Conservation (phyloP, 768 basidiomycete genomes). For the Amanita jacksonii region DNA sequence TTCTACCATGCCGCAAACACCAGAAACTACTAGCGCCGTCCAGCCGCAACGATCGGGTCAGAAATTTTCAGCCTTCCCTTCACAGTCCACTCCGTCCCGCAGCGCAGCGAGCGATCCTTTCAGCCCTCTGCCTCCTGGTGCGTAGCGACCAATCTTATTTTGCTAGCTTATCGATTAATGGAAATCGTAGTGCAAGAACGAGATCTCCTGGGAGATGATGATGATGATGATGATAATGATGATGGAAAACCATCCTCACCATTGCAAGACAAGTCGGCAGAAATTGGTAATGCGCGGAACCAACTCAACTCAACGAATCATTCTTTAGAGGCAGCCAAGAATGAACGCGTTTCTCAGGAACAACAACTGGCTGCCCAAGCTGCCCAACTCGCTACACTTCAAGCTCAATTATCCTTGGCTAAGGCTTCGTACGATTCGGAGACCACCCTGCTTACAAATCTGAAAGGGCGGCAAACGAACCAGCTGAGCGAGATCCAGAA, state of each 20-base stretch:
- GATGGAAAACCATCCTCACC: constrained; percentile 31
- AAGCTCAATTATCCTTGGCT: constrained; percentile 75
- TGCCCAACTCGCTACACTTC: constrained; percentile 66
- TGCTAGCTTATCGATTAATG: not conserved
- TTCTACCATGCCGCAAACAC: constrained; percentile 27
- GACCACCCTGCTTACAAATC: constrained; percentile 50
- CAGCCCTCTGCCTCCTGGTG: constrained; percentile 18
- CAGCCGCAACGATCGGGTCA: constrained; percentile 25
- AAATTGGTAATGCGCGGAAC: constrained; percentile 83
- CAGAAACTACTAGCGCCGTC: constrained; percentile 22
- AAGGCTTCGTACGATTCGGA: constrained; percentile 85
- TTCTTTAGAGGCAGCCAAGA: constrained; percentile 55
- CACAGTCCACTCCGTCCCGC: constrained; percentile 15
- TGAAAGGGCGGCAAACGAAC: constrained; percentile 56
- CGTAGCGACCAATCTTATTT: constrained; percentile 8
- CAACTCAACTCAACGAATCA: constrained; percentile 74
- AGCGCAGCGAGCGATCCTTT: constrained; percentile 40
- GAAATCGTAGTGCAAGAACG: constrained; percentile 14
- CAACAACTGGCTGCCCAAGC: constrained; percentile 56
- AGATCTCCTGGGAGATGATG: constrained; percentile 72
- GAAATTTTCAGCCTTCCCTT: constrained; percentile 15
- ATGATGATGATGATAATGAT: constrained; percentile 69
- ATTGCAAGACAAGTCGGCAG: constrained; percentile 66
- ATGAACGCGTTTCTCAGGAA: constrained; percentile 61
- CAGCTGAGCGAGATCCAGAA: constrained; percentile 70